phyloP scores from a whole-genome alignment of 441 rosid genomes.

The Manihot esculenta region DNA sequence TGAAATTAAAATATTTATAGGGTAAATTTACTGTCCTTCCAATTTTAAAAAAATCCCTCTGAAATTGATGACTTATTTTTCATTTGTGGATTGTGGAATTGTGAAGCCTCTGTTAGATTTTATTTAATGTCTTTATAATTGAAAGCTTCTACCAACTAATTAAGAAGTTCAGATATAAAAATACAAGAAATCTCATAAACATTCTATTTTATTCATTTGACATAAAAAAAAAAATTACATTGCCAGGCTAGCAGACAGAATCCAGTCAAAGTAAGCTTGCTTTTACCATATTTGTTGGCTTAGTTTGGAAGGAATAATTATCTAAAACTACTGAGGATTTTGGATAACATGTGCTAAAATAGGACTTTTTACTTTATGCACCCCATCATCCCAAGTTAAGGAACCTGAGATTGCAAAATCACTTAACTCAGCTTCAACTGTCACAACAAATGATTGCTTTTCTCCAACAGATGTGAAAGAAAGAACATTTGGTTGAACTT shows the following conservation, averaged over 20 bases:
- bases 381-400: constrained; percentile 52
- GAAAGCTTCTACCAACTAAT: too few species aligned
- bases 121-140: too few species aligned
- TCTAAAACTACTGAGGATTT: not conserved
- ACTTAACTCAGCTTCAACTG: constrained; percentile 26
- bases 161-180: too few species aligned
- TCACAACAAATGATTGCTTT: constrained; percentile 38
- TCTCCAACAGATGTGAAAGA: constrained; percentile 31
- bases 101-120: too few species aligned
- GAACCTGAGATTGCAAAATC: constrained; percentile 26
- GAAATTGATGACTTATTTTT: too few species aligned
- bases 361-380: constrained; percentile 56
- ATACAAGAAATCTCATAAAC: too few species aligned
- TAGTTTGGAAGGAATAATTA: not conserved
- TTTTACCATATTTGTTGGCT: not conserved
- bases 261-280: too few species aligned
- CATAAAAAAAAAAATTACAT: not conserved
- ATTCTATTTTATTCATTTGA: not conserved
- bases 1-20: too few species aligned
- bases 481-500: constrained; percentile 37
- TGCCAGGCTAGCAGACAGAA: too few species aligned
- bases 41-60: too few species aligned
- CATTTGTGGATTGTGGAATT: not conserved
- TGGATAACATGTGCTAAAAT: constrained; percentile 35
- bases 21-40: too few species aligned